Evolutionary conservation across 495 filamentous ascomycete genomes (phyloP).

Genomic region (Aspergillus sparsus): DNA sequence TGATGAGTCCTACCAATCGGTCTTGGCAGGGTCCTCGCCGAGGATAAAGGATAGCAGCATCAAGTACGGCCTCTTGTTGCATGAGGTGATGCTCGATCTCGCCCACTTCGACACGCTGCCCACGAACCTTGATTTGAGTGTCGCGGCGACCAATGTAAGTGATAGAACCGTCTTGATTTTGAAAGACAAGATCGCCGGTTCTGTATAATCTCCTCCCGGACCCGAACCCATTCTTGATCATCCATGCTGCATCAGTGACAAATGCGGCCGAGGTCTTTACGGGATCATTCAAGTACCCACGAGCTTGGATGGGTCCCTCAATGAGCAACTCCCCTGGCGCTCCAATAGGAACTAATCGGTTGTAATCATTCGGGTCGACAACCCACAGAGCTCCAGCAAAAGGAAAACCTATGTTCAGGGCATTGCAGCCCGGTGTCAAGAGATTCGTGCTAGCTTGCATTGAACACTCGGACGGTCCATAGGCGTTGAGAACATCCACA

Average conservation of each 20-base stretch:
- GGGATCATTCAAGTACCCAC: slow-evolving; percentile 49
- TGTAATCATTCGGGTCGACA: slow-evolving; percentile 49
- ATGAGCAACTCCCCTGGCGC: slow-evolving; percentile 55
- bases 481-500: slow-evolving; percentile 23
- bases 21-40: slow-evolving; percentile 14
- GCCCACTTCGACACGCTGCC: slow-evolving; percentile 47
- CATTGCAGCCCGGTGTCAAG: neutral
- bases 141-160: slow-evolving; percentile 47
- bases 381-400: slow-evolving; percentile 44
- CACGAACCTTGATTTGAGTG: slow-evolving; percentile 49
- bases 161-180: slow-evolving; percentile 35
- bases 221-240: slow-evolving; percentile 12
- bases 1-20: slow-evolving; percentile 15
- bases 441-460: slow-evolving; percentile 17
- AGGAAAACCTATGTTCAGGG: slow-evolving; percentile 20
- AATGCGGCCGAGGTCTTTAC: slow-evolving; percentile 47
- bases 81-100: slow-evolving; percentile 36
- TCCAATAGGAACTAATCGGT: slow-evolving; percentile 52
- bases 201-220: slow-evolving; percentile 42
- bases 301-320: slow-evolving; percentile 52
- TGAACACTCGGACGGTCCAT: slow-evolving; percentile 32
- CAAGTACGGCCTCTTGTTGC: slow-evolving; percentile 12
- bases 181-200: slow-evolving; percentile 46
- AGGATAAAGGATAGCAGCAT: slow-evolving; percentile 20
- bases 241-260: slow-evolving; percentile 49